Conservation (phyloP, 2,329 filamentous ascomycete genomes). For the Exophiala xenobiotica region DNA sequence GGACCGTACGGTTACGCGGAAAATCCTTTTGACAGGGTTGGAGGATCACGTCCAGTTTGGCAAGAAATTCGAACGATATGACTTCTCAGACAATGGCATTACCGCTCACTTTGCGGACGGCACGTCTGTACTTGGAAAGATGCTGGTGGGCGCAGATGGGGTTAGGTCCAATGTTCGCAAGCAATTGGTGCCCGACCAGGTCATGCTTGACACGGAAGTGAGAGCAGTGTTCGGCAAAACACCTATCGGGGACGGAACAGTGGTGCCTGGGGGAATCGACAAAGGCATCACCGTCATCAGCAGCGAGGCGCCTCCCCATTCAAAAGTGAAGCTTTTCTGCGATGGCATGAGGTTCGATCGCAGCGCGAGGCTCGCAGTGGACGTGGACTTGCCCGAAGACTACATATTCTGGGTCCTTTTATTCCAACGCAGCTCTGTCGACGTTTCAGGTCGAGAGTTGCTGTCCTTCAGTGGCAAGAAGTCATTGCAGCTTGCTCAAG, state of each 20-base stretch:
- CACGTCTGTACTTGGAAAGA: constrained; percentile 9
- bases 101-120: constrained; percentile 31
- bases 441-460: constrained; percentile 11
- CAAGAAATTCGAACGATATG: constrained; percentile 32
- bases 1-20: constrained; percentile 38
- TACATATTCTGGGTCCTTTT: constrained; percentile 34
- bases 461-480: background rate
- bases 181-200: constrained; percentile 39
- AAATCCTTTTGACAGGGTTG: constrained; percentile 35
- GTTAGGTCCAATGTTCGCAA: constrained; percentile 38
- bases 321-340: constrained; percentile 3
- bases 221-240: constrained; percentile 45
- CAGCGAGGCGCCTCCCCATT: background rate
- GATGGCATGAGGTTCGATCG: constrained; percentile 10
- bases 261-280: constrained; percentile 9
- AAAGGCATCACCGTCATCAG: constrained; percentile 13
- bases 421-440: constrained; percentile 7
- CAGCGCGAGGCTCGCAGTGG: constrained; percentile 8
- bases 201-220: constrained; percentile 40
- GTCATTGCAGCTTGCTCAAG: constrained; percentile 16
- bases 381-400: constrained; percentile 24
- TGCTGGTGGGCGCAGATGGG: constrained; percentile 31
- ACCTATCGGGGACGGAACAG: constrained; percentile 22
- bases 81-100: constrained; percentile 32
- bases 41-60: constrained; percentile 36